These are phyloP conservation scores for Candida peoriensis DNA, from an alignment of 805 yeast species.

Conservation along the genomic window DNA sequence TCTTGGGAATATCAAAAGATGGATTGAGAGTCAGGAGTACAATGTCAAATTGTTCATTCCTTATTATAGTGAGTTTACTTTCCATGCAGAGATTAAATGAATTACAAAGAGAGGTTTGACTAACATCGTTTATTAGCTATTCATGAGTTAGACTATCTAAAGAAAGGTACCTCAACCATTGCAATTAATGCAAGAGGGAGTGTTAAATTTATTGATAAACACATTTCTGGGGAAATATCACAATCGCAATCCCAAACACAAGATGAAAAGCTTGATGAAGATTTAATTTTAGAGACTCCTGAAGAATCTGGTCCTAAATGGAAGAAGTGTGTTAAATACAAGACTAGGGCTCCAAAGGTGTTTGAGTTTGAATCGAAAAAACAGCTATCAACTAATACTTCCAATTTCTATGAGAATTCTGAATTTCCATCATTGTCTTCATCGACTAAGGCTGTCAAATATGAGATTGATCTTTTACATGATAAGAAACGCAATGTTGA, in stretches of 20 bases:
- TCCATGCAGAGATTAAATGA: no score
- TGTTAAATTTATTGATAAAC: conserved; percentile 51
- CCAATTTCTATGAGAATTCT: not conserved
- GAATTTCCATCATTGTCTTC: no score
- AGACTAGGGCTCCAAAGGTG: conserved; percentile 39
- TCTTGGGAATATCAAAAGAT: conserved; percentile 58
- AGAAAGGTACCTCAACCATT: conserved; percentile 47
- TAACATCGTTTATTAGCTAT: conserved; percentile 30
- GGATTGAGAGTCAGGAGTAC: conserved; percentile 39
- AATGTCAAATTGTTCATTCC: conserved; percentile 46
- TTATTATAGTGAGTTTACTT: conserved; percentile 30
- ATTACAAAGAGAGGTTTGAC: no score
- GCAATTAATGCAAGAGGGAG: conserved; percentile 66
- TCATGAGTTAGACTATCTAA: conserved; percentile 53
- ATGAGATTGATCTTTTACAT: not conserved
- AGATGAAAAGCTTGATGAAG: conserved; percentile 15
- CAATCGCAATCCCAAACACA: conserved; percentile 1
- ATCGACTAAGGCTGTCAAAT: no score
- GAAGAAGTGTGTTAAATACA: conserved; percentile 41
- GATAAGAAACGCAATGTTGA: not conserved
- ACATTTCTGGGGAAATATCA: conserved; percentile 13
- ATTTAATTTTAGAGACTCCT: conserved; percentile 35
- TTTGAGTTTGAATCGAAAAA: conserved; percentile 52
- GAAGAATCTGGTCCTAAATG: conserved; percentile 45
- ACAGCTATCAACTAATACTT: no score